Conservation (phyloP, 345 rosid species). For the Eucalyptus marginata region DNA sequence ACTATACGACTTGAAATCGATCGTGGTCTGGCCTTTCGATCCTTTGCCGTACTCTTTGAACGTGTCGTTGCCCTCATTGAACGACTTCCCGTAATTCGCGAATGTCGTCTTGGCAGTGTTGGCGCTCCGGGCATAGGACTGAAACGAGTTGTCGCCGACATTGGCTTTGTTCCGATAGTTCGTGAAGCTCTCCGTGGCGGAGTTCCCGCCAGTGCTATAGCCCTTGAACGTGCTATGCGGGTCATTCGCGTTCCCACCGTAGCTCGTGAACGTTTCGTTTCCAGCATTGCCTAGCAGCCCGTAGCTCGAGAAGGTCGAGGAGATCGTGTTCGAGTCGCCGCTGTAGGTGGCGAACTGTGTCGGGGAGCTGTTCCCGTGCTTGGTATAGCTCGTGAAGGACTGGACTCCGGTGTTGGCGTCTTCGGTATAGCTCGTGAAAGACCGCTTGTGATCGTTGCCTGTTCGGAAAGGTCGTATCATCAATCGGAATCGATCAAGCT, state of each 20-base stretch:
- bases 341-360: slow-evolving; percentile 33
- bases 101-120: slow-evolving; percentile 27
- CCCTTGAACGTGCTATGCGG: slow-evolving; percentile 37
- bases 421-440: slow-evolving; percentile 26
- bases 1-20: slow-evolving; percentile 33
- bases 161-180: slow-evolving; percentile 31
- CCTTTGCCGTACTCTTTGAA: slow-evolving; percentile 48
- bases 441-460: slow-evolving; percentile 14
- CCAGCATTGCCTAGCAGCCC: slow-evolving; percentile 35
- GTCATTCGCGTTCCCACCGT: slow-evolving; percentile 42
- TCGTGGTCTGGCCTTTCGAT: slow-evolving; percentile 8
- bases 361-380: slow-evolving; percentile 39
- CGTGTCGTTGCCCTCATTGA: slow-evolving; percentile 28
- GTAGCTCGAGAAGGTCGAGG: slow-evolving; percentile 41
- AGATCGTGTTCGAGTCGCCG: slow-evolving; percentile 25
- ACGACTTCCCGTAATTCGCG: slow-evolving; percentile 35
- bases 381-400: slow-evolving; percentile 40
- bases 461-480: background rate
- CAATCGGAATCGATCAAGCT: background rate
- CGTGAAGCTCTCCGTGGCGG: slow-evolving; percentile 11
- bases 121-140: slow-evolving; percentile 33
- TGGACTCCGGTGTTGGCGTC: slow-evolving; percentile 41
- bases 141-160: slow-evolving; percentile 34
- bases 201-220: slow-evolving; percentile 22
- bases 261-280: slow-evolving; percentile 33